A percentile compares a stretch with the other conserved stretches of the same genome.
Conservation (phyloP, 768 basidiomycete species). For the Tylopilus felleus region DNA sequence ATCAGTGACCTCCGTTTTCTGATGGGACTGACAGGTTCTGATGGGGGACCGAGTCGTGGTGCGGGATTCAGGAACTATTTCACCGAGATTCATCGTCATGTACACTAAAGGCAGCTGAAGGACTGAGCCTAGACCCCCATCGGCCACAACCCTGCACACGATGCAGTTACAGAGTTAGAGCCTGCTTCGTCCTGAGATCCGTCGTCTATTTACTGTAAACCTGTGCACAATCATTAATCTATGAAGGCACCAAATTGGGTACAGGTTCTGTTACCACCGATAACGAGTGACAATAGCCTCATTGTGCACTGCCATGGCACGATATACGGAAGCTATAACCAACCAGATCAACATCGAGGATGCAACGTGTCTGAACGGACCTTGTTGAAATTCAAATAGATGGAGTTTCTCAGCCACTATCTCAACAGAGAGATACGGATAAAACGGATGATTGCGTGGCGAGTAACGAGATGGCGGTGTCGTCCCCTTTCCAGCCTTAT, state of each 20-base stretch:
- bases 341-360: constrained; percentile 25
- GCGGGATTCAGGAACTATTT: constrained; percentile 49
- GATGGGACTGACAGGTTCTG: constrained; percentile 36
- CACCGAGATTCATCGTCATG: constrained; percentile 58
- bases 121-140: constrained; percentile 15
- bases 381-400: constrained; percentile 25
- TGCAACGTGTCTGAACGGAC: constrained; percentile 23
- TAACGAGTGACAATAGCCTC: constrained; percentile 21
- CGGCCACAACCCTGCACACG: constrained; percentile 13
- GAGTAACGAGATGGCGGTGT: neutral
- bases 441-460: constrained; percentile 8
- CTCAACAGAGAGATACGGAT: constrained; percentile 15
- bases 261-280: constrained; percentile 11
- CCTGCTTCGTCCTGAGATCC: constrained; percentile 19
- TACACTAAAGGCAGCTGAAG: constrained; percentile 42
- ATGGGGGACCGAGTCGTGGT: constrained; percentile 54
- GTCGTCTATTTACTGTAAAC: constrained; percentile 21
- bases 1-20: constrained; percentile 22
- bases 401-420: constrained; percentile 23
- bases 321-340: constrained; percentile 16
- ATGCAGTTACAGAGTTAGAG: constrained; percentile 24
- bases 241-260: constrained; percentile 23
- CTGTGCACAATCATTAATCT: constrained; percentile 16
- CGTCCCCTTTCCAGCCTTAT: constrained; percentile 16
- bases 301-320: constrained; percentile 25